These are phyloP conservation scores for Monosporascus cannonballus DNA, from an alignment of 2,329 filamentous ascomycete genomes.

Conservation along the genomic window DNA sequence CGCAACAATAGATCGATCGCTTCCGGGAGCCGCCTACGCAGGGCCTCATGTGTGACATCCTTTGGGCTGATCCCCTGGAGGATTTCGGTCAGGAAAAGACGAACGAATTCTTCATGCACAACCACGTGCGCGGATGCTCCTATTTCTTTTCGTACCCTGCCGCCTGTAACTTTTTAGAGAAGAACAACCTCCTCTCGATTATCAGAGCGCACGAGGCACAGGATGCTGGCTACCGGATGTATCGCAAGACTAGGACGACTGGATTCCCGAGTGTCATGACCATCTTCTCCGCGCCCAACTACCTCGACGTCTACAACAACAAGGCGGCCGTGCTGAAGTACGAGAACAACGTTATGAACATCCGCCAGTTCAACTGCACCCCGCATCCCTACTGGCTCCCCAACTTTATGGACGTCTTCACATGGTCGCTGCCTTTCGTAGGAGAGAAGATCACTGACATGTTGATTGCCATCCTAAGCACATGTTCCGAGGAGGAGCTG, in stretches of 20 bases:
- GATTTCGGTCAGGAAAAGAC: constrained; percentile 99
- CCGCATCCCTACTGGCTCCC: constrained; percentile 99
- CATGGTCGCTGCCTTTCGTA: constrained; percentile 98
- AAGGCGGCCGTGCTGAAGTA: constrained; percentile 98
- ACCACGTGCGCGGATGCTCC: constrained; percentile 95
- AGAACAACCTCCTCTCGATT: constrained; percentile 95
- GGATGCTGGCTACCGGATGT: constrained; percentile 98
- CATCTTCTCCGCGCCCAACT: constrained; percentile 98
- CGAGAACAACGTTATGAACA: constrained; percentile 99
- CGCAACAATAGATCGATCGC: constrained; percentile 69
- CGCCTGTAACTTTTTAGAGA: constrained; percentile 94
- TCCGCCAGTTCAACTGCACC: constrained; percentile 98
- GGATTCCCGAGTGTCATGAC: constrained; percentile 99
- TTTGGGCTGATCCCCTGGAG: constrained; percentile 96
- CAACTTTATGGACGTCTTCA: constrained; percentile 99
- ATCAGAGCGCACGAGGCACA: constrained; percentile 98
- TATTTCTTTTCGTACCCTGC: constrained; percentile 99
- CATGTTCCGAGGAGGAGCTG: constrained; percentile 97
- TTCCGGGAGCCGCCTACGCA: constrained; percentile 97
- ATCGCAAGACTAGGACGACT: constrained; percentile 94
- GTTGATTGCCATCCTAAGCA: constrained; percentile 97
- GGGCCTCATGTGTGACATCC: constrained; percentile 97
- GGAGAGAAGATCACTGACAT: constrained; percentile 99
- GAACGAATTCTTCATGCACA: constrained; percentile 95
- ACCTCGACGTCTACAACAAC: constrained; percentile 99